A percentile compares a stretch with the other conserved stretches of the same genome.
Evolutionary conservation across 805 yeast genomes (phyloP).

Genomic region (Brettanomyces custersianus): DNA sequence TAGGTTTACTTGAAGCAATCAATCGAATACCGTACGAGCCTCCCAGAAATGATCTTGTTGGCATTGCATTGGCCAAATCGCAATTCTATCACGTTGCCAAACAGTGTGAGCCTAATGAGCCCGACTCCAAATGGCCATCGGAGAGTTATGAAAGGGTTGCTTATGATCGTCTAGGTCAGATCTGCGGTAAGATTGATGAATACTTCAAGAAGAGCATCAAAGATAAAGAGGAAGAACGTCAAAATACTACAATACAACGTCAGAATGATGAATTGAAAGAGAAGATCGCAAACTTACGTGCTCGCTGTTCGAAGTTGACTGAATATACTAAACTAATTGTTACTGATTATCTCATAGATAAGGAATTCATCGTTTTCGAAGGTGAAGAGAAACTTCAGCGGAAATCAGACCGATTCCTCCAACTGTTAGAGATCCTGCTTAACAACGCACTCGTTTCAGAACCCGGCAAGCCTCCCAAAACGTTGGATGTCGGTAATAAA

Average conservation of each 20-base stretch:
- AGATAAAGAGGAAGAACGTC: background rate
- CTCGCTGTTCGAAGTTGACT: slow-evolving; percentile 16
- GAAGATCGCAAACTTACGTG: slow-evolving; percentile 9
- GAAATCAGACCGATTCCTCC: slow-evolving; percentile 17
- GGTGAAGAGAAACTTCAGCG: slow-evolving; percentile 11
- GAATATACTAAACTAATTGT: slow-evolving; percentile 18
- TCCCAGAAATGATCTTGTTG: slow-evolving; percentile 20
- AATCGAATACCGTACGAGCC: slow-evolving; percentile 21
- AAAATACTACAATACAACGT: background rate
- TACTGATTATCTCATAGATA: slow-evolving; percentile 19
- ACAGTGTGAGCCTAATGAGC: background rate
- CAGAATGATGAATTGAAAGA: background rate
- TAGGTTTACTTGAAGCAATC: slow-evolving; percentile 18
- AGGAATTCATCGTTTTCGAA: slow-evolving; percentile 18
- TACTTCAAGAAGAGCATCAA: background rate
- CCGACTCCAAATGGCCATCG: background rate
- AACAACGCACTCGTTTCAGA: slow-evolving; percentile 20
- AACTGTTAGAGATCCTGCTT: slow-evolving; percentile 22
- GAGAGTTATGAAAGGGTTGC: background rate
- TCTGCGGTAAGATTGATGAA: no score
- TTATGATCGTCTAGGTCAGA: background rate
- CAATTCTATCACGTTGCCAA: slow-evolving; percentile 8
- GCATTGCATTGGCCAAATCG: slow-evolving; percentile 18
- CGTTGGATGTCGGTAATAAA: slow-evolving; percentile 18
- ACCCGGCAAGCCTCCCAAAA: slow-evolving; percentile 8